A percentile compares a stretch with the other conserved stretches of the same genome.
phyloP scores from a whole-genome alignment of 805 yeast genomes.

The Hanseniaspora valbyensis region DNA sequence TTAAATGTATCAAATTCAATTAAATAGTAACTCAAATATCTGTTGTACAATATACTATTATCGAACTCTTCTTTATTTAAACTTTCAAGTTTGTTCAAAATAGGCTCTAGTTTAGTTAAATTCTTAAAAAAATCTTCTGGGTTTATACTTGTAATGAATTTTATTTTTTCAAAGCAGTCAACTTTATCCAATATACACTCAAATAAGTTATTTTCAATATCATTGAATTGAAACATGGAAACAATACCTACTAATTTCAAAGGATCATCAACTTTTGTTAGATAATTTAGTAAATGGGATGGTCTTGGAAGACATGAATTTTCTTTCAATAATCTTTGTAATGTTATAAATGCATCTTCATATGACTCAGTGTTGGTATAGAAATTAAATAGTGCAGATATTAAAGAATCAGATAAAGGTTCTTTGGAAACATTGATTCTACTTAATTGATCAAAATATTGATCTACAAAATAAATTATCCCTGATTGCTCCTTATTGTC shows the following conservation, averaged over 20 bases:
- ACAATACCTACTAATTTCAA: slow-evolving; percentile 1
- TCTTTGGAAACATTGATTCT: slow-evolving; percentile 2
- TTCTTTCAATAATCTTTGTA: not conserved
- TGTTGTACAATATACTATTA: not conserved
- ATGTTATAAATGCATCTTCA: not conserved
- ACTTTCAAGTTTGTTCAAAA: not conserved
- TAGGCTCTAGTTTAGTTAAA: not conserved
- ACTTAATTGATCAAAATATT: not conserved
- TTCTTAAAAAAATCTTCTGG: not conserved
- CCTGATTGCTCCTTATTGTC: not conserved
- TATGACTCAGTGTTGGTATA: slow-evolving; percentile 1
- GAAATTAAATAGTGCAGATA: slow-evolving; percentile 5
- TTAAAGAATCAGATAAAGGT: slow-evolving; percentile 1
- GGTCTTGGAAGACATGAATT: slow-evolving; percentile 6
- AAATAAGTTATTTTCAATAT: not conserved
- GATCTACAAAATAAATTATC: not conserved
- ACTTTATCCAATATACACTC: not conserved
- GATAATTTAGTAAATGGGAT: slow-evolving; percentile 3
- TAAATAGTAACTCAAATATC: slow-evolving; percentile 1
- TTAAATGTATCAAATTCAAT: not conserved
- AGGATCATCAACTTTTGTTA: slow-evolving; percentile 1
- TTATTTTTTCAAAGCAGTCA: slow-evolving; percentile 4
- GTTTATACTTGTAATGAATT: slow-evolving; percentile 9
- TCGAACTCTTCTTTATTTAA: not conserved
- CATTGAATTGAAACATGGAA: slow-evolving; percentile 2